Evolutionary conservation across 805 yeast species (phyloP), one percentile per base, ranked within the genome.

Genomic region (Pichia phayaonensis): DNA sequence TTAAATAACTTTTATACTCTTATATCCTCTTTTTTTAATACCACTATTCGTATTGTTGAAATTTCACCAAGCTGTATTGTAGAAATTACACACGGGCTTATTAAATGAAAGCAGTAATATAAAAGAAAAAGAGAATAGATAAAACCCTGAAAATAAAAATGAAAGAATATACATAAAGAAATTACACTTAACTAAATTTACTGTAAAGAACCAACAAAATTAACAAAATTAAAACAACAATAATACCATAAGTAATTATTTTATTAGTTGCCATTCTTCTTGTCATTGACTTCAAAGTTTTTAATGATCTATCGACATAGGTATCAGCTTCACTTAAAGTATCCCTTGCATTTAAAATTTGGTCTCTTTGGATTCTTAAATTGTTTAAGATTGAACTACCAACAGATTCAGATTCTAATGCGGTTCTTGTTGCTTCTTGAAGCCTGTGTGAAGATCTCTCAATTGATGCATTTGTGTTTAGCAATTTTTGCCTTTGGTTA

Each of bases 341-440:
- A 59, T 85, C 86, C 66, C 97, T 80, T 22, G 96, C 81, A 59
- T 90, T 89, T 48, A 80, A 72, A 42, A 94, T 79, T 62, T 95
- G 97, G 61, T 94, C 99, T 52, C 99, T 75, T 70, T 94, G 99
- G 24, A 96, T 84, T 54, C 97, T 76, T 57, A 94, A 72, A 64
- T 92, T 96, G 59, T 81, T 82, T 69, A 94, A 76, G 47, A 94
- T 94, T 56, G 86, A 84, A 15, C 97, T 88, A 1, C 99, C 99
- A 47, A 94, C 81, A 31, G 76, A 75, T 67, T 94, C 99, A 0
- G 99, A 90, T 59, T 94, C 99, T 47, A 86, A 72, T 8, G 98
- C 99, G 3, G 90, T 74, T 58, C 97, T 76, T 55, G 92, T 95
- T 21, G 94, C 84, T 44, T 94, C 97, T 53, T 84, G 76, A 45